These are phyloP conservation scores for Eutrema japonicum DNA, from an alignment of 345 rosid species.

Conservation along the genomic window DNA sequence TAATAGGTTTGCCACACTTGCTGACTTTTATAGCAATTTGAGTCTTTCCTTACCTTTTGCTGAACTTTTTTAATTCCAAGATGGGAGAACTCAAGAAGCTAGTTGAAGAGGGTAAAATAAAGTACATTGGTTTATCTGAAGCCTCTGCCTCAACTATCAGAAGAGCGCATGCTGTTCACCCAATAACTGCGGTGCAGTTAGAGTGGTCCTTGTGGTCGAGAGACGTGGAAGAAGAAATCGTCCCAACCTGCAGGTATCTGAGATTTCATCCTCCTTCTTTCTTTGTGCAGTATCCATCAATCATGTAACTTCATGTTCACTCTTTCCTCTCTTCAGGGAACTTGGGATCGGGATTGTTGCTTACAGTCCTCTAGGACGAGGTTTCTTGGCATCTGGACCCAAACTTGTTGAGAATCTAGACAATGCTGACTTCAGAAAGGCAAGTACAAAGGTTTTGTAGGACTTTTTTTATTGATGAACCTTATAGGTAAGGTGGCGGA, in stretches of 20 bases:
- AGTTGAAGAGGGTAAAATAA: too few species aligned
- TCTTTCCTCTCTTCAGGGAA: slow-evolving; percentile 15
- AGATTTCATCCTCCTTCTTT: too few species aligned
- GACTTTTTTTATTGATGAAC: too few species aligned
- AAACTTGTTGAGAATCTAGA: slow-evolving; percentile 50
- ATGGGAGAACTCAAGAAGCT: too few species aligned
- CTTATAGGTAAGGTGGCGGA: too few species aligned
- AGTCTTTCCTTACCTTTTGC: too few species aligned
- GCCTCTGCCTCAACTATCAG: slow-evolving; percentile 25
- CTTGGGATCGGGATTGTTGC: slow-evolving; percentile 79
- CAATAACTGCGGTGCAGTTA: slow-evolving; percentile 62
- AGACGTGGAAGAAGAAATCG: slow-evolving; percentile 71
- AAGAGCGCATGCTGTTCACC: slow-evolving; percentile 82
- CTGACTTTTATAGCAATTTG: too few species aligned
- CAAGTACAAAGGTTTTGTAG: neutral
- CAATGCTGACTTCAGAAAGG: slow-evolving; percentile 52
- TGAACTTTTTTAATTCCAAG: neutral
- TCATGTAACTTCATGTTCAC: too few species aligned
- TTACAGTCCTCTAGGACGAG: slow-evolving; percentile 73
- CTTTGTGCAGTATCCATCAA: too few species aligned
- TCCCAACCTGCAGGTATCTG: slow-evolving; percentile 39
- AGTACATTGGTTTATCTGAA: too few species aligned
- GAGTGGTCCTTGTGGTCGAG: slow-evolving; percentile 85
- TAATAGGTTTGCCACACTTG: too few species aligned
- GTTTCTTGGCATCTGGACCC: slow-evolving; percentile 62